phyloP scores from a whole-genome alignment of 1,139 yeast genomes.

The Candida neerlandica region DNA sequence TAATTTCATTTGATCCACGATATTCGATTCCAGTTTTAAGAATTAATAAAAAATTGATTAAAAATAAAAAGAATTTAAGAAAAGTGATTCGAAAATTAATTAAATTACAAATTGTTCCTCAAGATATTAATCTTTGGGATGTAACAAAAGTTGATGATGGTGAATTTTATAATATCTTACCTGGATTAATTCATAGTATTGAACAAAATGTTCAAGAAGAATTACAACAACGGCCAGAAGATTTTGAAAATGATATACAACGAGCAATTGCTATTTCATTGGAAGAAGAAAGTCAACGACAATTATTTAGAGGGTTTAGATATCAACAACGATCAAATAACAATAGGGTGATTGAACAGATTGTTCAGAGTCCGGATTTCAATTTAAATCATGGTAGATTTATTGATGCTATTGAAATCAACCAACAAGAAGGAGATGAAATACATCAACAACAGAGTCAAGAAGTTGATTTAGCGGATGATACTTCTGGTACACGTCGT shows the following conservation, averaged over 20 bases:
- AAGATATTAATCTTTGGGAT: slow-evolving; percentile 37
- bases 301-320: slow-evolving; percentile 14
- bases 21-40: slow-evolving; percentile 39
- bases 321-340: slow-evolving; percentile 5
- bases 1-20: slow-evolving; percentile 45
- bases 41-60: slow-evolving; percentile 35
- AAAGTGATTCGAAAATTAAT: slow-evolving; percentile 30
- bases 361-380: slow-evolving; percentile 6
- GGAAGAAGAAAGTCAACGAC: slow-evolving; percentile 14
- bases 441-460: not conserved
- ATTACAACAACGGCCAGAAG: slow-evolving; percentile 6
- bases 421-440: not conserved
- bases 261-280: slow-evolving; percentile 14
- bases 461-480: slow-evolving; percentile 4
- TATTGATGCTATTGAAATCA: slow-evolving; percentile 3
- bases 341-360: slow-evolving; percentile 6
- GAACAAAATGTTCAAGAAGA: slow-evolving; percentile 9
- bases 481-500: slow-evolving; percentile 9
- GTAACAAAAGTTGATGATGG: slow-evolving; percentile 43
- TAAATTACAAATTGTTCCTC: slow-evolving; percentile 34
- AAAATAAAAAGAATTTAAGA: slow-evolving; percentile 27
- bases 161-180: slow-evolving; percentile 36
- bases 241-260: slow-evolving; percentile 12
- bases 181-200: slow-evolving; percentile 25
- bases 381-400: slow-evolving; percentile 8